phyloP scores from a whole-genome alignment of 371 early-diverging fungal genomes.

The Mortierella sp. region DNA sequence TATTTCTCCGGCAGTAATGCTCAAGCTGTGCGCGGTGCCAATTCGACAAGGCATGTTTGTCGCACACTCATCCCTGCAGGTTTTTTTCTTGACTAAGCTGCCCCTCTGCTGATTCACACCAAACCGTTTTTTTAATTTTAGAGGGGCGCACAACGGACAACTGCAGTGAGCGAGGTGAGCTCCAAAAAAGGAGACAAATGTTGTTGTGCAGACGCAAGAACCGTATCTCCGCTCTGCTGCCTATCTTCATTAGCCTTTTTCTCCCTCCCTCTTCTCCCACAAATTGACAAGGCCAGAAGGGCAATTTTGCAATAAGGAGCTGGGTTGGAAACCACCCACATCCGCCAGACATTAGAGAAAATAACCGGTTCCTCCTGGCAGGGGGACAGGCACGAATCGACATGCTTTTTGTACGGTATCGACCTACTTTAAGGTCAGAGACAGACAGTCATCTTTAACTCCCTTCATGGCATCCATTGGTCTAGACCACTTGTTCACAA shows the following conservation, averaged over 20 bases:
- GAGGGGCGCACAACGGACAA: background rate
- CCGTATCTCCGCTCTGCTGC: background rate
- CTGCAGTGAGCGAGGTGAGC: background rate
- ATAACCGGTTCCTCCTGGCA: slow-evolving; percentile 11
- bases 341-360: background rate
- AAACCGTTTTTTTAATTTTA: background rate
- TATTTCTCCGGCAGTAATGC: slow-evolving; percentile 1
- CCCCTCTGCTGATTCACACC: background rate
- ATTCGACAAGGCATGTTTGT: background rate
- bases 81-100: background rate
- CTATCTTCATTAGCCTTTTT: slow-evolving; percentile 1
- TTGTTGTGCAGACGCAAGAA: slow-evolving; percentile 4
- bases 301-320: background rate
- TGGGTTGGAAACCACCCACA: slow-evolving; percentile 1
- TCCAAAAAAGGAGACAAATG: slow-evolving; percentile 13
- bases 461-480: background rate
- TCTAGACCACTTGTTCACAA: background rate
- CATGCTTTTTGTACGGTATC: background rate
- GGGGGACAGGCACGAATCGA: background rate
- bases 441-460: background rate
- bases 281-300: background rate
- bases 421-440: background rate
- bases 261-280: background rate
- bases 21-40: background rate
- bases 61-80: background rate